phyloP scores from a whole-genome alignment of 2,329 filamentous ascomycete species.

The Phaeosphaeria sp. region DNA sequence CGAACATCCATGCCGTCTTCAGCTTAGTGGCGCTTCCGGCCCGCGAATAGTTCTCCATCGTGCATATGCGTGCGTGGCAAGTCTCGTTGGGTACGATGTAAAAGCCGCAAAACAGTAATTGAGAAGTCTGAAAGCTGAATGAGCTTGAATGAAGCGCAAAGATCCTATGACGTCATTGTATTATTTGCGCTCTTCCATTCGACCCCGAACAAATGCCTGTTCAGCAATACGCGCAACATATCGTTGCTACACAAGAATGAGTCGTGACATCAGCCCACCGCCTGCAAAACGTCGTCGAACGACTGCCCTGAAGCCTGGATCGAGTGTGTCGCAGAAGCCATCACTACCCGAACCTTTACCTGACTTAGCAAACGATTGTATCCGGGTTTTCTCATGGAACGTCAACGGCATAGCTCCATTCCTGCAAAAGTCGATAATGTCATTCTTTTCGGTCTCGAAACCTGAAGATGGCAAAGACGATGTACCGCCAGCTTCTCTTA shows the following conservation, averaged over 20 bases:
- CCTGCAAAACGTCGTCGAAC: slow-evolving; percentile 30
- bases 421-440: slow-evolving; percentile 49
- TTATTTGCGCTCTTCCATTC: not conserved
- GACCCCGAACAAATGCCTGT: too few relatives aligned
- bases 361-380: slow-evolving; percentile 8
- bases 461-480: slow-evolving; percentile 5
- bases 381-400: slow-evolving; percentile 57
- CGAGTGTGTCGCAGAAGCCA: not conserved
- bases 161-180: slow-evolving; percentile 12
- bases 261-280: slow-evolving; percentile 34
- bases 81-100: not conserved
- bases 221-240: too few relatives aligned
- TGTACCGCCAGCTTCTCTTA: slow-evolving; percentile 39
- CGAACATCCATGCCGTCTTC: slow-evolving; percentile 19
- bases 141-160: not conserved
- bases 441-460: slow-evolving; percentile 41
- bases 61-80: slow-evolving; percentile 6
- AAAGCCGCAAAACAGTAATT: not conserved
- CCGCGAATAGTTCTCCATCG: slow-evolving; percentile 1
- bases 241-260: slow-evolving; percentile 16
- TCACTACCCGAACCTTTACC: slow-evolving; percentile 7
- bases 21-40: slow-evolving; percentile 10
- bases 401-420: slow-evolving; percentile 57
- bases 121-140: not conserved
- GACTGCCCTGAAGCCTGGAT: not conserved